These are phyloP conservation scores for Zymoseptoria pseudotritici DNA, from an alignment of 2,329 filamentous ascomycete genomes.

Conservation along the genomic window DNA sequence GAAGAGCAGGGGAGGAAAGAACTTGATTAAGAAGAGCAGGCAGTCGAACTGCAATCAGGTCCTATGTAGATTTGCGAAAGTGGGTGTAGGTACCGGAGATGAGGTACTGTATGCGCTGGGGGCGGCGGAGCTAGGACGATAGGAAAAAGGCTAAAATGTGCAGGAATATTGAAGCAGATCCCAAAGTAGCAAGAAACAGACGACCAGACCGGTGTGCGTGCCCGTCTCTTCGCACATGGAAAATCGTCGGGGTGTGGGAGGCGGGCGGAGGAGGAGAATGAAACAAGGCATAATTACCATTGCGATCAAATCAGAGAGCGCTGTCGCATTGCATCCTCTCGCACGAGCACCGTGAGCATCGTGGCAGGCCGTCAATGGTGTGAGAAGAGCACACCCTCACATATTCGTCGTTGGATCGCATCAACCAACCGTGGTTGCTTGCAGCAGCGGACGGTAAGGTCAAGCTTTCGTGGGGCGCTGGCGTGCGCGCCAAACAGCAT, in stretches of 20 bases:
- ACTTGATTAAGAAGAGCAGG: not conserved
- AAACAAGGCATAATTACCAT: not conserved
- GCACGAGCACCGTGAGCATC: not conserved
- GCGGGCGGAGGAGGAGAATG: not conserved
- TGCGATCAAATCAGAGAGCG: not conserved
- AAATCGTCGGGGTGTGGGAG: not conserved
- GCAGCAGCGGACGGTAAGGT: not conserved
- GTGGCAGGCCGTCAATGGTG: not conserved
- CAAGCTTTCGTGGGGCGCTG: not conserved
- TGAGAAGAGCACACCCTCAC: not conserved
- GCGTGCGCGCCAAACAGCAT: not conserved
- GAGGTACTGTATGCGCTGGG: not conserved
- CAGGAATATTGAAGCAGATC: not conserved
- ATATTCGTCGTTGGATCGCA: not conserved
- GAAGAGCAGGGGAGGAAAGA: constrained; percentile 4
- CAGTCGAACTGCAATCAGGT: not conserved
- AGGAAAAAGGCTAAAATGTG: not conserved
- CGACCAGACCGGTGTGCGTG: not conserved
- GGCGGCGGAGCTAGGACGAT: not conserved
- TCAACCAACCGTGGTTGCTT: not conserved
- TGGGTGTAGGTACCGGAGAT: not conserved
- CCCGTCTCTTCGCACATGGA: not conserved
- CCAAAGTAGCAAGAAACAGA: not conserved
- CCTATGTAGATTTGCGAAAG: not conserved
- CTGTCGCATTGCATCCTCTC: not conserved